A percentile compares a stretch with the other conserved stretches of the same genome.
Evolutionary conservation across 2,329 filamentous ascomycete species (phyloP).

Genomic region (Epichloe baconii): DNA sequence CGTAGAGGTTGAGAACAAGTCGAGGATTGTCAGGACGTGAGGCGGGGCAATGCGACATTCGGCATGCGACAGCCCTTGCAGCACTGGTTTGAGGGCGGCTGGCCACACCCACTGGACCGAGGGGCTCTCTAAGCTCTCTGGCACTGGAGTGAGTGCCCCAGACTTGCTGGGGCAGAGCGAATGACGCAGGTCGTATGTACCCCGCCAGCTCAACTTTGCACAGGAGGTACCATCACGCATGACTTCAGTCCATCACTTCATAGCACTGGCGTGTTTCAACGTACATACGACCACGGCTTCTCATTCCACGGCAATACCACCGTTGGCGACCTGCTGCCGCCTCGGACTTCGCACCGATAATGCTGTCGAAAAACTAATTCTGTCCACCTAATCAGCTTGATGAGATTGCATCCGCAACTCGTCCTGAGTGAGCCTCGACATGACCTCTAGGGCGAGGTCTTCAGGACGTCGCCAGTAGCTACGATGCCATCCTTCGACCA

Average conservation of each 20-base stretch:
- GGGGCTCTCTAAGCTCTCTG: too few relatives aligned
- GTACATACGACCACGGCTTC: neutral
- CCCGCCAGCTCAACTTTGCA: neutral
- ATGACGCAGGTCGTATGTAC: neutral
- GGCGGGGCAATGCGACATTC: conserved; percentile 6
- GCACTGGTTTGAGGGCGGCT: neutral
- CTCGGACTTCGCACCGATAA: neutral
- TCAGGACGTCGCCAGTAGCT: neutral
- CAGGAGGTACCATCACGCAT: neutral
- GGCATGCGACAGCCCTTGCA: conserved; percentile 7
- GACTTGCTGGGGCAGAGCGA: too few relatives aligned
- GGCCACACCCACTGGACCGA: neutral
- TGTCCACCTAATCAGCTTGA: neutral
- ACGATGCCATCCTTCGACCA: conserved; percentile 37
- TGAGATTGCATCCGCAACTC: neutral
- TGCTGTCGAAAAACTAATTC: neutral
- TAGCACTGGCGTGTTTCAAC: neutral
- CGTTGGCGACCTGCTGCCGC: neutral
- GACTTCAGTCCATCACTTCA: neutral
- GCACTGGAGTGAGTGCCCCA: too few relatives aligned
- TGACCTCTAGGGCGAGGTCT: conserved; percentile 1
- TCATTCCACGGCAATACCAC: neutral
- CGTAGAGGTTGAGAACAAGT: neutral
- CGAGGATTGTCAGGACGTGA: conserved; percentile 1
- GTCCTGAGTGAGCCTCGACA: conserved; percentile 3